Evolutionary conservation across 169 alveolate genomes (phyloP).

Genomic region (Plasmodium inui): DNA sequence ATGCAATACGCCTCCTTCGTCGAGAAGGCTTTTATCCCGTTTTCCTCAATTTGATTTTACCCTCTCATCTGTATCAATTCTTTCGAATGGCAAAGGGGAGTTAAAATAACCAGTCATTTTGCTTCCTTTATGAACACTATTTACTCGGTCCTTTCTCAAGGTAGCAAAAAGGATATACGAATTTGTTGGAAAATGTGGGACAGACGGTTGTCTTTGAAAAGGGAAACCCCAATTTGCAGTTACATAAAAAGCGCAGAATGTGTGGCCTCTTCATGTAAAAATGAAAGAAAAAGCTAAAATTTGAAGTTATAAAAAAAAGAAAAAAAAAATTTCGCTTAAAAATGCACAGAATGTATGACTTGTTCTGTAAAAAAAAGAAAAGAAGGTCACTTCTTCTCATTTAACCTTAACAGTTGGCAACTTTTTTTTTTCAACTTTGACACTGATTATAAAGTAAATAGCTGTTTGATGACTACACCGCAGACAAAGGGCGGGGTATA

Average conservation of each 20-base stretch:
- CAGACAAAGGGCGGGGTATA: neutral
- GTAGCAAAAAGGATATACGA: neutral
- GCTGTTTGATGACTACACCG: neutral
- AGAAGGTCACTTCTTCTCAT: neutral
- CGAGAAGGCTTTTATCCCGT: neutral
- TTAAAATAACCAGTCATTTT: neutral
- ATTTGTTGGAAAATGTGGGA: neutral
- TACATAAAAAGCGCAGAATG: neutral
- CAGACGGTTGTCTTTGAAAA: neutral
- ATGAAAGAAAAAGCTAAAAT: neutral
- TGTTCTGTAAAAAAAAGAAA: constrained; percentile 21
- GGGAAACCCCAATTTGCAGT: neutral
- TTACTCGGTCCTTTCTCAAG: neutral
- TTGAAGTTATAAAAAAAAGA: neutral
- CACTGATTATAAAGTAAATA: neutral
- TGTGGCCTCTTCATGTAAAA: constrained; percentile 17
- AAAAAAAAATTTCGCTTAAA: neutral
- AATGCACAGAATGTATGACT: constrained; percentile 1
- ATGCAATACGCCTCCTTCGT: neutral
- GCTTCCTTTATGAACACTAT: neutral
- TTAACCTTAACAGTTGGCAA: constrained; percentile 15
- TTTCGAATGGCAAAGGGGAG: neutral
- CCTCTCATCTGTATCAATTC: neutral
- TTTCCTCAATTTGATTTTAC: neutral
- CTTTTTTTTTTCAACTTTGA: neutral